Base-by-base conservation (phyloP, 371 early-diverging fungal species). In the Zychaea mexicana region DNA sequence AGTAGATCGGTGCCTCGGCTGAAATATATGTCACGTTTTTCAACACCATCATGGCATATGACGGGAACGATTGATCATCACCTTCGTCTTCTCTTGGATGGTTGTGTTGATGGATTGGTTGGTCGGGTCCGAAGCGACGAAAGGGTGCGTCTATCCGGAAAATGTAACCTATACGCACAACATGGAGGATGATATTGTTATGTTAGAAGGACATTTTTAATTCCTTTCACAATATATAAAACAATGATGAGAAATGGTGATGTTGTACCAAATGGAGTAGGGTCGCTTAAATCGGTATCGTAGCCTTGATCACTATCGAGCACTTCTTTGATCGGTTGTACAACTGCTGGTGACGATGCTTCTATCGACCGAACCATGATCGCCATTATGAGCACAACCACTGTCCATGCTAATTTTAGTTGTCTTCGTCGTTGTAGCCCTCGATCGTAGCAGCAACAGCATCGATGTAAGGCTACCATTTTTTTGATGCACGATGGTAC, bases 211-310 rank as follows among this genome's bases (percentile, higher is more conserved):
- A n/a, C n/a, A n/a, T n/a, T n/a, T n/a, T n/a, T n/a, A n/a, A n/a
- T n/a, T n/a, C n/a, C n/a, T n/a, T n/a, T n/a, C n/a, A n/a, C n/a
- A n/a, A n/a, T n/a, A n/a, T n/a, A n/a, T n/a, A n/a, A n/a, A n/a
- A n/a, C n/a, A n/a, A n/a, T n/a, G n/a, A n/a, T n/a, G n/a, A n/a
- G n/a, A n/a, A n/a, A n/a, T 33, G 33, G 33, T 33, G 33, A 33
- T 49, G 6, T 49, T 22, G 4, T 49, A 49, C 49, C 49, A 49
- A 49, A 49, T 49, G 49, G 49, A 24, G 49, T 49, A 22, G 49
- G 49, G n/a, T 49, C 49, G n/a, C 26, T 49, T 17, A 49, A 24
- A 2, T 49, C 26, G 6, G 49, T 49, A 24, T 49, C 26, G n/a
- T 49, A 49, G 1, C 49, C 49, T 49, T 49, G 49, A 3, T 49